These are phyloP conservation scores for Phanerodontia chrysosporium DNA, from an alignment of 768 basidiomycete genomes.

Conservation along the genomic window DNA sequence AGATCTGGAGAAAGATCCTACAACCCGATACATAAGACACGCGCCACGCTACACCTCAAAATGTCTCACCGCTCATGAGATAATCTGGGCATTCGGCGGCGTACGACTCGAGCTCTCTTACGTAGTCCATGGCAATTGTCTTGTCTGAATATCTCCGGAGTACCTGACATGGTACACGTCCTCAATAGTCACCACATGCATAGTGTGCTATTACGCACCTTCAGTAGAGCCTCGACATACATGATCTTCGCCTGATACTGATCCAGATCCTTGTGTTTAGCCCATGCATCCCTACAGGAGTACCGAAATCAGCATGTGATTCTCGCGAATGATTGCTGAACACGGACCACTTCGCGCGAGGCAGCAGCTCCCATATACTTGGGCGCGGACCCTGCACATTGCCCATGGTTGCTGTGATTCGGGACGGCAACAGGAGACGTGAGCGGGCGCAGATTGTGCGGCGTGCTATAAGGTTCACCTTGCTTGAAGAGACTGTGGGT, in stretches of 20 bases:
- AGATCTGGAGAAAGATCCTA: constrained; percentile 42
- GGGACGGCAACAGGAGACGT: not conserved
- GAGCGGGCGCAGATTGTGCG: not conserved
- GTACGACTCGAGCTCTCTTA: constrained; percentile 75
- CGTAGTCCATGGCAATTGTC: constrained; percentile 68
- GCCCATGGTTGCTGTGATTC: constrained; percentile 72
- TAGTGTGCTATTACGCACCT: constrained; percentile 74
- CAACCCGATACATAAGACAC: not conserved
- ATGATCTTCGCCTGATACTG: constrained; percentile 79
- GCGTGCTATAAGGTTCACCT: constrained; percentile 43
- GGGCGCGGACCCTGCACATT: constrained; percentile 79
- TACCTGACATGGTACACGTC: constrained; percentile 69
- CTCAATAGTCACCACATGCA: constrained; percentile 84
- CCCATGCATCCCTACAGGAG: constrained; percentile 83
- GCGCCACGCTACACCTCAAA: not conserved
- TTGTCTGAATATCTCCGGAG: constrained; percentile 81
- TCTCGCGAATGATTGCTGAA: not conserved
- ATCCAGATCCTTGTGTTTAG: constrained; percentile 83
- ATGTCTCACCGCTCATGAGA: constrained; percentile 57
- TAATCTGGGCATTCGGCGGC: constrained; percentile 63
- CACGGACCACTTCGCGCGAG: constrained; percentile 88
- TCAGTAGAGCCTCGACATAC: constrained; percentile 85
- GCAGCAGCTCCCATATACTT: constrained; percentile 87
- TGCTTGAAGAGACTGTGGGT: constrained; percentile 80
- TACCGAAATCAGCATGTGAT: constrained; percentile 18